Evolutionary conservation across 208 protist species (phyloP).

Genomic region (Willaertia magna): DNA sequence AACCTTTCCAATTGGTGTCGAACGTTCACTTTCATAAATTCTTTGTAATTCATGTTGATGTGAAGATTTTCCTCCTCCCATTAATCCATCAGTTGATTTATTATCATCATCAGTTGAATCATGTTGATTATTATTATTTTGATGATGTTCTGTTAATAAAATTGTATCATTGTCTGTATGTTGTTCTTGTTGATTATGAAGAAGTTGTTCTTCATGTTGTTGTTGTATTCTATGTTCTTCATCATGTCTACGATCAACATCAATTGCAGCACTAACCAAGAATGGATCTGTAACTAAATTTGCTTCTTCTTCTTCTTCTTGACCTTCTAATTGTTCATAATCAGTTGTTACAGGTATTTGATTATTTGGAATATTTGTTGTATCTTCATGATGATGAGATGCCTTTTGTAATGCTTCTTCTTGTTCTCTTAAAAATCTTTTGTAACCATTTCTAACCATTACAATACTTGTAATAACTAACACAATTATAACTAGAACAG

Average conservation of each 20-base stretch:
- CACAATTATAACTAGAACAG: neutral
- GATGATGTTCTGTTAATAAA: neutral
- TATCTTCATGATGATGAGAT: neutral
- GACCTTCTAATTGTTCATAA: neutral
- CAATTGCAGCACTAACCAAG: neutral
- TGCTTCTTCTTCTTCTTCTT: neutral
- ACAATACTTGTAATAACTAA: neutral
- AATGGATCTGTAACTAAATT: neutral
- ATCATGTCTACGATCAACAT: neutral
- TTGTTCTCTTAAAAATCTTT: neutral
- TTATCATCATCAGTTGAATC: too few relatives aligned
- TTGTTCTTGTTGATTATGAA: neutral
- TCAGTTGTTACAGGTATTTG: neutral
- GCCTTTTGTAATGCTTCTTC: neutral
- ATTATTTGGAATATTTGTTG: neutral
- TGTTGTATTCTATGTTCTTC: too few relatives aligned
- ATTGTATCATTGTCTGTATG: neutral
- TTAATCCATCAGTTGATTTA: too few relatives aligned
- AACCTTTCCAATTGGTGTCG: neutral
- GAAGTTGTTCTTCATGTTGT: too few relatives aligned
- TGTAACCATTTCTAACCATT: neutral
- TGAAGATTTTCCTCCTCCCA: too few relatives aligned
- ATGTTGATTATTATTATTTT: too few relatives aligned
- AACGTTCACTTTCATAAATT: neutral
- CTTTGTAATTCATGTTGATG: neutral